These are phyloP conservation scores for Aristolochia californica DNA, from an alignment of 164 flowering plant genomes.

Conservation along the genomic window DNA sequence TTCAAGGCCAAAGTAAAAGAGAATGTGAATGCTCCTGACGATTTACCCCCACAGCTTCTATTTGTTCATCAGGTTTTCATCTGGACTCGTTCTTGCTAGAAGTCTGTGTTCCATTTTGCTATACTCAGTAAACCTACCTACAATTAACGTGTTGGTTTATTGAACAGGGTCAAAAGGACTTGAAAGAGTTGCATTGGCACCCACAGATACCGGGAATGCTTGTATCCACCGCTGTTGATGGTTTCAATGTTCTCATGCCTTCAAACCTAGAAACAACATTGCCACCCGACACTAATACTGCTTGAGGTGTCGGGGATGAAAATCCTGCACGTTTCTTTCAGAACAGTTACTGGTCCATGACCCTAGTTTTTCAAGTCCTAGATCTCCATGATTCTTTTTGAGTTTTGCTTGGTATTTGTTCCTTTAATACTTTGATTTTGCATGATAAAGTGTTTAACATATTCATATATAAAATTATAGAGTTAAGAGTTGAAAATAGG, in stretches of 20 bases:
- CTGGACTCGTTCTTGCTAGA: background rate
- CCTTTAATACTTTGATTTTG: too few relatives aligned
- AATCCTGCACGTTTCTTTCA: too few relatives aligned
- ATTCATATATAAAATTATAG: too few relatives aligned
- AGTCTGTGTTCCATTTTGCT: background rate
- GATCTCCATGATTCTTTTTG: too few relatives aligned
- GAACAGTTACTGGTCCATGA: too few relatives aligned
- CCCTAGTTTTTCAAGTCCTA: too few relatives aligned
- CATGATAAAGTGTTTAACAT: too few relatives aligned
- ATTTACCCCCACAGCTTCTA: conserved; percentile 90
- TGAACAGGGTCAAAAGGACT: conserved; percentile 87
- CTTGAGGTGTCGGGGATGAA: background rate
- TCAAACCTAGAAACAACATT: conserved; percentile 66
- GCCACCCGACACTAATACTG: conserved; percentile 26
- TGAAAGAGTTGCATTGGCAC: conserved; percentile 98
- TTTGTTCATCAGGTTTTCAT: conserved; percentile 81
- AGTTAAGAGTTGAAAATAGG: too few relatives aligned
- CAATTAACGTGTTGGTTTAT: background rate
- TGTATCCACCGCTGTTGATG: conserved; percentile 84
- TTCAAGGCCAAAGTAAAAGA: conserved; percentile 61
- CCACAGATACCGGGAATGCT: conserved; percentile 90
- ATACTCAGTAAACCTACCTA: background rate
- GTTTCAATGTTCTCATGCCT: conserved; percentile 87
- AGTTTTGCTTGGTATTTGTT: too few relatives aligned
- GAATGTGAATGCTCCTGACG: conserved; percentile 65